Conservation (phyloP, 768 basidiomycete species). For the Cubamyces lactineus region DNA sequence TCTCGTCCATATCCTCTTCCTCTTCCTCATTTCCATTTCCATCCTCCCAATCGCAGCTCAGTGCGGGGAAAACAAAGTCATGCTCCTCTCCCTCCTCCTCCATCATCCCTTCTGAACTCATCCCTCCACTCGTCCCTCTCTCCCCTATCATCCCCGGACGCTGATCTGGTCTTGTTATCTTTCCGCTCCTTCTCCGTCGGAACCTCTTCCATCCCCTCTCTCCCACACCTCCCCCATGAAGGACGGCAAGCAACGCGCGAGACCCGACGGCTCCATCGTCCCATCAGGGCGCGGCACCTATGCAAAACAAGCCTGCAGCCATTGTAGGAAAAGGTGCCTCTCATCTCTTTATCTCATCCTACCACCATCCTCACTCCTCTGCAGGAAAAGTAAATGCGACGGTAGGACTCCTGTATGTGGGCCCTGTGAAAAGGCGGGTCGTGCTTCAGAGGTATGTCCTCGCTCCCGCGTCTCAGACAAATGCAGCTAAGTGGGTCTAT, state of each 20-base stretch:
- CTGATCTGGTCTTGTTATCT: neutral
- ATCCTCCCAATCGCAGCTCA: neutral
- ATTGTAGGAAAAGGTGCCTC: slow-evolving; percentile 35
- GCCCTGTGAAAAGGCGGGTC: slow-evolving; percentile 33
- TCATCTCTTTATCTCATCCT: neutral
- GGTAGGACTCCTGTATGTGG: slow-evolving; percentile 37
- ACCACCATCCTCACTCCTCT: neutral
- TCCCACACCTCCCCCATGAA: slow-evolving; percentile 16
- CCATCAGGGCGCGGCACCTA: slow-evolving; percentile 36
- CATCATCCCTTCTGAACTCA: neutral
- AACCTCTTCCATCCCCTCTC: slow-evolving; percentile 2
- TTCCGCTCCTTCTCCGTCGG: slow-evolving; percentile 22
- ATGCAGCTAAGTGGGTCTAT: neutral
- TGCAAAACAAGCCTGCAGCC: slow-evolving; percentile 39
- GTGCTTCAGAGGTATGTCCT: slow-evolving; percentile 30
- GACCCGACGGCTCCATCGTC: slow-evolving; percentile 18
- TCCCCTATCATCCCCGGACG: neutral
- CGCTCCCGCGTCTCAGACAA: neutral
- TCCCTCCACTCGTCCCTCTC: neutral
- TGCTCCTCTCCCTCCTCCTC: neutral
- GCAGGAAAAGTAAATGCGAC: slow-evolving; percentile 40
- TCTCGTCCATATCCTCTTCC: neutral
- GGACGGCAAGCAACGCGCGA: slow-evolving; percentile 31
- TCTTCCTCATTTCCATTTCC: no score
- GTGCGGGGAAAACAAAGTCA: neutral